These are phyloP conservation scores for Alternaria postmessia DNA, from an alignment of 2,329 filamentous ascomycete species.

Conservation along the genomic window DNA sequence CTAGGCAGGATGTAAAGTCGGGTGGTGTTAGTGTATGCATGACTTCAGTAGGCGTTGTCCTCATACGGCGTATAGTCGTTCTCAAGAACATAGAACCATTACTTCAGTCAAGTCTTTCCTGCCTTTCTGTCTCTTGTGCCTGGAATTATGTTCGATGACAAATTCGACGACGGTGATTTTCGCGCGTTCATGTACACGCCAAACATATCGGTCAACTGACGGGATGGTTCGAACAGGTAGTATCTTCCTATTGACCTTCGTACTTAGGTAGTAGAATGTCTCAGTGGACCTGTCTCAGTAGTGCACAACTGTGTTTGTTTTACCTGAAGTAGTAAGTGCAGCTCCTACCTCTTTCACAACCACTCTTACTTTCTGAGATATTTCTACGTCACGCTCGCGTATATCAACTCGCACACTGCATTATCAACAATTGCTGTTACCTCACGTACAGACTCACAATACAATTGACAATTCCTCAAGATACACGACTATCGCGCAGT, in stretches of 20 bases:
- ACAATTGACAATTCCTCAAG: neutral
- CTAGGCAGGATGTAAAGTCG: slow-evolving; percentile 12
- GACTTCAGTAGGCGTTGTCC: neutral
- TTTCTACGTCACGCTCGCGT: neutral
- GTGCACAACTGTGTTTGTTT: neutral
- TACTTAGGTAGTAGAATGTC: neutral
- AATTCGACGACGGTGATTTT: neutral
- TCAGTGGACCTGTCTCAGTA: neutral
- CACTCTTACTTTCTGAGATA: neutral
- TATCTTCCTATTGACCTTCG: neutral
- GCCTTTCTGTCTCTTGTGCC: neutral
- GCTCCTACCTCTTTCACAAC: neutral
- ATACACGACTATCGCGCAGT: neutral
- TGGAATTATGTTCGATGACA: neutral
- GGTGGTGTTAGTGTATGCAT: slow-evolving; percentile 8
- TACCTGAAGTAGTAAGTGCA: slow-evolving; percentile 5
- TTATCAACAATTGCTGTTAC: neutral
- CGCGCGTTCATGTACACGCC: neutral
- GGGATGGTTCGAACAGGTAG: neutral
- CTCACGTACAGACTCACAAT: neutral
- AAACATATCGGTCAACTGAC: neutral
- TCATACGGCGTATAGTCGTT: neutral
- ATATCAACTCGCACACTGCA: neutral
- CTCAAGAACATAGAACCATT: slow-evolving; percentile 11
- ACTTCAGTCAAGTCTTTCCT: neutral